phyloP scores from a whole-genome alignment of 169 alveolate genomes.

The Plasmodium gonderi region DNA sequence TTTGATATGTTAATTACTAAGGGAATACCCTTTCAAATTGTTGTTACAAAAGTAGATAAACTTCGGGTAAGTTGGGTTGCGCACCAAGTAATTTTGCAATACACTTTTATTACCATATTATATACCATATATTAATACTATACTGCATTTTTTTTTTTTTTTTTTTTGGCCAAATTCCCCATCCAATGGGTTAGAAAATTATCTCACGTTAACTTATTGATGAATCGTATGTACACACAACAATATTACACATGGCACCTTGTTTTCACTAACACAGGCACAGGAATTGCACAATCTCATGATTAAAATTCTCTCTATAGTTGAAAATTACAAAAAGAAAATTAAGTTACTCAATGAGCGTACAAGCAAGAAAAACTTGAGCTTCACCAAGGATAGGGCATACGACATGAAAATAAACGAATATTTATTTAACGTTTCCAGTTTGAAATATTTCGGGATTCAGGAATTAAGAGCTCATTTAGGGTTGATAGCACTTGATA shows the following conservation, averaged over 20 bases:
- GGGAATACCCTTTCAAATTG: conserved; percentile 84
- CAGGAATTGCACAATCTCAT: conserved; percentile 42
- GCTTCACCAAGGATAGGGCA: background rate
- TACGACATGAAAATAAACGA: conserved; percentile 59
- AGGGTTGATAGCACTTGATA: conserved; percentile 61
- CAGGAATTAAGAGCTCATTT: conserved; percentile 51
- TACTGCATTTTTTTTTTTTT: background rate
- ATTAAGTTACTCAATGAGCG: conserved; percentile 23
- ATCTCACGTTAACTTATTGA: background rate
- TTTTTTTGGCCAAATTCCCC: no score
- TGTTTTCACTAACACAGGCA: conserved; percentile 18
- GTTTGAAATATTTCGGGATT: conserved; percentile 57
- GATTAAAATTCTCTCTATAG: conserved; percentile 28
- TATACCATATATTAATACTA: no score
- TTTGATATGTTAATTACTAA: conserved; percentile 85
- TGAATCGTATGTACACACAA: background rate
- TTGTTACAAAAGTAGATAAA: conserved; percentile 85
- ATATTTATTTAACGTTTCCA: conserved; percentile 55
- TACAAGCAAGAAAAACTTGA: background rate
- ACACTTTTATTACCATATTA: no score
- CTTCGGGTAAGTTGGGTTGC: conserved; percentile 69
- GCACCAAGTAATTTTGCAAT: background rate
- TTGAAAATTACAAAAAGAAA: conserved; percentile 57
- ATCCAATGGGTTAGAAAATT: no score
- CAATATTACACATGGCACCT: background rate